A percentile compares a stretch with the other conserved stretches of the same genome.
These are phyloP conservation scores for Podaxis mareebaensis DNA, from an alignment of 768 basidiomycete species.

Conservation along the genomic window DNA sequence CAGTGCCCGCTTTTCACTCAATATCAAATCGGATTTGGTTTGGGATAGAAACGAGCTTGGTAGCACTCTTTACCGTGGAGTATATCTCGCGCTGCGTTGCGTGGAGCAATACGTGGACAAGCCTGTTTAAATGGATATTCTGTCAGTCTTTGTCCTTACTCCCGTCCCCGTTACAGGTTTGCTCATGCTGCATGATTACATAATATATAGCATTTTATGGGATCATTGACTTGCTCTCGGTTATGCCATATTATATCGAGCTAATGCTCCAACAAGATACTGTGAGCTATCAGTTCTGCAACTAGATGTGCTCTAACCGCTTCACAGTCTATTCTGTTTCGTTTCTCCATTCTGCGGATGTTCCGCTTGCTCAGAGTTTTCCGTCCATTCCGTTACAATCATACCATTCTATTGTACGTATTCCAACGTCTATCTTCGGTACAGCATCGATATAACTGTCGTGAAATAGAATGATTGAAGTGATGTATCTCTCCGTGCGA, in stretches of 20 bases:
- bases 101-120: slow-evolving; percentile 69
- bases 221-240: slow-evolving; percentile 82
- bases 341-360: slow-evolving; percentile 89
- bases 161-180: neutral
- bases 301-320: neutral
- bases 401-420: slow-evolving; percentile 77
- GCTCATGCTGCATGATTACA: slow-evolving; percentile 16
- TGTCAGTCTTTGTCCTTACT: slow-evolving; percentile 47
- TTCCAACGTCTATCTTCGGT: neutral
- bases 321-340: slow-evolving; percentile 71
- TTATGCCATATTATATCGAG: slow-evolving; percentile 89
- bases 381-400: slow-evolving; percentile 83
- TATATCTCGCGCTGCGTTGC: slow-evolving; percentile 72
- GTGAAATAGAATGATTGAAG: slow-evolving; percentile 71
- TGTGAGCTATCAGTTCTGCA: slow-evolving; percentile 33
- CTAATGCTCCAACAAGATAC: slow-evolving; percentile 83
- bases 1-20: slow-evolving; percentile 73
- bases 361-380: slow-evolving; percentile 90
- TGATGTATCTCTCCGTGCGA: slow-evolving; percentile 88
- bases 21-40: slow-evolving; percentile 78
- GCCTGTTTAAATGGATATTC: slow-evolving; percentile 62
- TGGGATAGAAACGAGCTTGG: slow-evolving; percentile 82
- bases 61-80: slow-evolving; percentile 85
- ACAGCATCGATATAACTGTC: slow-evolving; percentile 5
- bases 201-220: slow-evolving; percentile 67